Evolutionary conservation across 306 rosid species (phyloP).

Genomic region (Citrullus mucosospermus): DNA sequence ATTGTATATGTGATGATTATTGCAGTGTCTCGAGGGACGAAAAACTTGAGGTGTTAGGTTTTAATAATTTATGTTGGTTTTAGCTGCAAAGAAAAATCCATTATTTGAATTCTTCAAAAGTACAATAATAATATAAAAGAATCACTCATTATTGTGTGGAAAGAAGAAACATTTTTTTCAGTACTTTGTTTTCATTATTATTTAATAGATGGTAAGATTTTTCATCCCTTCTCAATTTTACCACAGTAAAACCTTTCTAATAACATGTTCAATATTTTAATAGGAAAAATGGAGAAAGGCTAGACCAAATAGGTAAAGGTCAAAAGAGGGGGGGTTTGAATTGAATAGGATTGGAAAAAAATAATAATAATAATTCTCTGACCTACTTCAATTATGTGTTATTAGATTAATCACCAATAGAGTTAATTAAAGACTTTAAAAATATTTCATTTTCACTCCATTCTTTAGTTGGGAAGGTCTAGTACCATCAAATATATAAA

Average conservation of each 20-base stretch:
- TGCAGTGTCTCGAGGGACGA: constrained; percentile 6
- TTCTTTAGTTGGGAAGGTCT: background rate
- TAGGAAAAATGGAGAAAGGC: background rate
- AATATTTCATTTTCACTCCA: background rate
- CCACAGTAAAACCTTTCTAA: background rate
- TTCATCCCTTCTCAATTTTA: background rate
- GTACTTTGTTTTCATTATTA: background rate
- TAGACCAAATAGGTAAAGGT: too few species aligned
- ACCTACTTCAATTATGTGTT: too few species aligned
- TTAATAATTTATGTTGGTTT: constrained; percentile 3
- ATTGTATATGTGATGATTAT: constrained; percentile 4
- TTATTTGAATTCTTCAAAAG: constrained; percentile 9
- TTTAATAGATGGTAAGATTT: background rate
- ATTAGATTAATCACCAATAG: too few species aligned
- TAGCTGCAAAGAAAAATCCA: background rate
- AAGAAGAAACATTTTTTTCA: background rate
- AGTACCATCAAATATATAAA: too few species aligned
- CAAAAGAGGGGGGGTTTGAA: too few species aligned
- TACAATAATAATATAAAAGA: constrained; percentile 3
- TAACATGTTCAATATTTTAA: background rate
- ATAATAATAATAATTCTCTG: too few species aligned
- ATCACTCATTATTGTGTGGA: constrained; percentile 6
- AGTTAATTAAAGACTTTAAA: too few species aligned
- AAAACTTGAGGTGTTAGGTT: constrained; percentile 2
- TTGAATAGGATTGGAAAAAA: too few species aligned